Base-by-base conservation (phyloP, 345 rosid genomes). In the Excoecaria agallocha region DNA sequence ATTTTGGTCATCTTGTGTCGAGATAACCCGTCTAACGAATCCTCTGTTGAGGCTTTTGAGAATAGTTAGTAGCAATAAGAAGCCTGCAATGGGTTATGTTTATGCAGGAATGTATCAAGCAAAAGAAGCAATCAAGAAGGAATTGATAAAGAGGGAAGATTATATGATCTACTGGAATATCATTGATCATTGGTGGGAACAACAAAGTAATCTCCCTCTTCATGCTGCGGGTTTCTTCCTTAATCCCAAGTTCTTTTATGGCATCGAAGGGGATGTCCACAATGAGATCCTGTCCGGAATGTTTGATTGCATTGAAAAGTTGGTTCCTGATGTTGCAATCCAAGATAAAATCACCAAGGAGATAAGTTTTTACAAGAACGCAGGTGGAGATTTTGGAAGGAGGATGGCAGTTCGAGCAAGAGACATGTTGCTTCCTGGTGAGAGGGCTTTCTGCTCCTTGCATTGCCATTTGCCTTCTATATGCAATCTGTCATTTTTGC, bases 211-310 rank as follows among this genome's bases (percentile, higher is more conserved):
- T 72, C 87, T 84, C 85, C 93, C 97, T 77, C 86, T 95, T 72
- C 91, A 90, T 39, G 90, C 88, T 70, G 93, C 98, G 6, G 99
- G 98, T 50, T 95, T 95, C 77, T 95, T 83, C 83, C 94, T 95
- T 39, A 93, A 95, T 78, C 98, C 99, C 1, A 93, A 86, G 84
- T 91, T 90, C 81, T 93, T 93, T 81, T 93, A 93, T 60, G 86
- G 87, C 66, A 83, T 85, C 2, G 84, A 78, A 25, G 98, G 89
- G 68, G 96, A 87, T 71, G 69, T 87, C 79, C 94, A 82, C 56
- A 84, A 81, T 59, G 86, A 86, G 80, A 88, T 93, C 20, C 66
- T 76, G 61, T 86, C 97, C 38, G 89, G 85, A 16, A 86, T 93
- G 84, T 81, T 87, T 72, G 99, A 93, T 81, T 90, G 97, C 85